Base-by-base conservation (phyloP, 768 basidiomycete genomes). In the Jaapia argillacea region DNA sequence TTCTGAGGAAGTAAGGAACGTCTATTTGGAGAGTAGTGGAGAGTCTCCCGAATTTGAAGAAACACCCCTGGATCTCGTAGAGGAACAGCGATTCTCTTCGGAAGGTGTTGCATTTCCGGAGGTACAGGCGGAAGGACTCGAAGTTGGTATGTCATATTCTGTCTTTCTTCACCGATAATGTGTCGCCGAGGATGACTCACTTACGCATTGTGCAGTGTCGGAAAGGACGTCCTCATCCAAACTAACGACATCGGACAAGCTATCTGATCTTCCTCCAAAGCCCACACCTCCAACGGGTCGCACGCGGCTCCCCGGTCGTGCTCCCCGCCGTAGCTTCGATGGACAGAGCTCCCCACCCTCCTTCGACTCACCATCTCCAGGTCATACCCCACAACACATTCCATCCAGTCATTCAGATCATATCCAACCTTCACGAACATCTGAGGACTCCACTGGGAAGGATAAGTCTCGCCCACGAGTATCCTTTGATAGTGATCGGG, bases 401-500 rank as follows among this genome's bases (percentile, higher is more conserved):
- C 55, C 48, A 5, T 48, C 55, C 24, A 58, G 53, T 36, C 46
- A 53, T 12, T 63, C 68, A 1, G 28, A 16, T 33, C 10, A 33
- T 16, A 16, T 33, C 10, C 10, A 33, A 33, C 28, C 10, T 16
- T 10, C 28, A 33, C 16, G 16, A 10, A 33, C 10, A 10, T 16
- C 28, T 33, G 69, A 74, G 4, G 57, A 60, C 5, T 67, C 70
- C 2, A 47, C 54, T 0, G 65, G 65, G 14, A 67, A 60, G 41
- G 69, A 67, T 5, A 71, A 69, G 2, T 68, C 76, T 3, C 64
- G 58, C 27, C 74, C 74, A 47, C 70, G 73, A 31, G 67, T 75
- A 26, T 75, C 74, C 0, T 74, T 75, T 16, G 79, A 81, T 24
- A 74, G 70, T 46, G 76, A 77, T 40, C 60, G 68, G 21, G 54